Evolutionary conservation across 1,139 yeast genomes (phyloP), one percentile per base, ranked within the genome.

Genomic region (Geotrichum bryndzae): DNA sequence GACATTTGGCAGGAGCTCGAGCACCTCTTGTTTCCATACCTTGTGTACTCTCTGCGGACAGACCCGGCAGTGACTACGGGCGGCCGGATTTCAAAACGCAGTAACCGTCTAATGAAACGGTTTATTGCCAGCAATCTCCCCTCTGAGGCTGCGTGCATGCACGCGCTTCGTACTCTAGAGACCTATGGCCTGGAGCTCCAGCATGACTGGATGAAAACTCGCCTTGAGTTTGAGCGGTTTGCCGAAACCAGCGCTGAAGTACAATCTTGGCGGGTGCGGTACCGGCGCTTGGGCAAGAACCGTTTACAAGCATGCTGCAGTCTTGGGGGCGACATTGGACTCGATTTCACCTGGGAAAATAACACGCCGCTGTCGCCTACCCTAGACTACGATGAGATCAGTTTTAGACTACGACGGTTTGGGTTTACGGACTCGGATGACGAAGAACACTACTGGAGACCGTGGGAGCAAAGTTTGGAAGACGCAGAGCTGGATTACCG

Each of bases 361-460:
- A 41, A 41, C 6, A 41, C 46, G 46, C 46, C 46, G 18, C 54
- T 27, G 22, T 46, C 31, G 33, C 48, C 50, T 51, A 31, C 22
- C 5, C 52, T 25, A 38, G 51, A 29, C 27, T 46, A 29, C 11
- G 23, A 3, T 10, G 22, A 46, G 11, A 46, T 29, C 45, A 38
- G 22, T 54, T 67, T 71, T 69, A 61, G 63, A 51, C 66, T 70
- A 45, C 61, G 65, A 35, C 59, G 68, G 11, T 63, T 71, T 22
- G 65, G 66, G 53, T 66, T 70, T 29, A 58, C 62, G 54, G 71
- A 68, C 53, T 59, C 68, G 15, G 73, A 70, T 51, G 70, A 69
- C 54, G 72, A 70, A 41, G 70, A 68, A 57, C 61, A 66, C 58
- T 70, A 70, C 64, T 70, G 72, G 72, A 61, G 67, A 25, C 68